Evolutionary conservation across 1,284 basidiomycete species (phyloP).

Genomic region (Dichomitus squalens): DNA sequence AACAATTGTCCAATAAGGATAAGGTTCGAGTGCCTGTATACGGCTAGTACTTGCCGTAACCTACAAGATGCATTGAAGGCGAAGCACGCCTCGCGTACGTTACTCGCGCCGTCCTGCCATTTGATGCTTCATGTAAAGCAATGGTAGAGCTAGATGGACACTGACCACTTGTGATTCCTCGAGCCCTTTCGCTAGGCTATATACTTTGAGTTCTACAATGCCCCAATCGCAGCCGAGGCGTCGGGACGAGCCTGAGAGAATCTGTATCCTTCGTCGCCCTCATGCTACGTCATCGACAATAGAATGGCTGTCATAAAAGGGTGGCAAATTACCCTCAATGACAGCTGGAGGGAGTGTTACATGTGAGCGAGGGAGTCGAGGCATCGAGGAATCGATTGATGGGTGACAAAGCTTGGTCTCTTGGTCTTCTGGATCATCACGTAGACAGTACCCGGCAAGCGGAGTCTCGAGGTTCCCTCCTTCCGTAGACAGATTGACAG

Average conservation of each 20-base stretch:
- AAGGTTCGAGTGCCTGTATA: constrained; percentile 1
- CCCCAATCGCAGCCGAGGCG: too few species aligned
- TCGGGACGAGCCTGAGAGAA: too few species aligned
- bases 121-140: too few species aligned
- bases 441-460: too few species aligned
- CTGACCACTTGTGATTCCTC: not conserved
- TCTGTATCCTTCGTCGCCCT: not conserved
- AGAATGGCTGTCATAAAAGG: not conserved
- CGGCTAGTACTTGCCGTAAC: not conserved
- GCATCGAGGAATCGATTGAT: not conserved
- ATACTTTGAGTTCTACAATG: not conserved
- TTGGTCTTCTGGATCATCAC: not conserved
- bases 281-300: constrained; percentile 17
- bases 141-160: too few species aligned
- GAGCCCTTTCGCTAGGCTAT: not conserved
- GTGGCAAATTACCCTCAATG: constrained; percentile 15
- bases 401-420: not conserved
- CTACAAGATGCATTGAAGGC: not conserved
- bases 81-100: not conserved
- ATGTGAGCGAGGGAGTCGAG: not conserved
- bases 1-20: not conserved
- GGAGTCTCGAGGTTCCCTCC: too few species aligned
- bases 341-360: constrained; percentile 8
- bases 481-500: too few species aligned
- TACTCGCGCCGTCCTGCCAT: not conserved